Evolutionary conservation across 176 grass and related monocot genomes (phyloP).

Genomic region (Zoysia pacifica): DNA sequence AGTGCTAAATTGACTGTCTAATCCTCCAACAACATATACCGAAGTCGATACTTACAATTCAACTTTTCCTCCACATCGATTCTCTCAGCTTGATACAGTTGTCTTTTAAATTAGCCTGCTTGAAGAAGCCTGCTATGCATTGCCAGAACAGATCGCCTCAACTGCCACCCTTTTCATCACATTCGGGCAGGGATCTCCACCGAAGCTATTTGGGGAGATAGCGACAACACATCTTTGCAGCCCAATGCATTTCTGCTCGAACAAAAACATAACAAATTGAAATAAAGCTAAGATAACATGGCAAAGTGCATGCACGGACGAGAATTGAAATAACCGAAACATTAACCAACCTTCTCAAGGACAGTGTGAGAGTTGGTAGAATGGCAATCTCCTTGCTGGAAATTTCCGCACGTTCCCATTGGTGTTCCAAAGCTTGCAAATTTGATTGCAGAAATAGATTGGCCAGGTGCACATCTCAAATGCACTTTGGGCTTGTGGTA

Average conservation of each 20-base stretch:
- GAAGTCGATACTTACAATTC: slow-evolving; percentile 76
- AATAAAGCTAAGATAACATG: slow-evolving; percentile 6
- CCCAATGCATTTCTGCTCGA: slow-evolving; percentile 86
- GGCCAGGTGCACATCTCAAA: slow-evolving; percentile 69
- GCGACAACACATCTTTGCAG: slow-evolving; percentile 60
- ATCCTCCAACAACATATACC: slow-evolving; percentile 38
- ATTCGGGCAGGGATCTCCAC: slow-evolving; percentile 70
- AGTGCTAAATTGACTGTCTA: slow-evolving; percentile 47
- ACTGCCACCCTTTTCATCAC: slow-evolving; percentile 85
- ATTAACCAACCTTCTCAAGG: slow-evolving; percentile 68
- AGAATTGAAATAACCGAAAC: neutral
- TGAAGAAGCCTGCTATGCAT: slow-evolving; percentile 31
- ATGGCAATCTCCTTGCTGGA: slow-evolving; percentile 84
- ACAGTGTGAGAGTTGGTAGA: slow-evolving; percentile 67
- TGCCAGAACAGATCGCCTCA: slow-evolving; percentile 63
- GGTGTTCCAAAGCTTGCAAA: slow-evolving; percentile 99
- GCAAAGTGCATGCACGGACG: neutral
- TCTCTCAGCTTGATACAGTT: neutral
- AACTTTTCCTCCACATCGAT: slow-evolving; percentile 6
- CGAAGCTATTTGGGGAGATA: slow-evolving; percentile 71
- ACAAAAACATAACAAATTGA: neutral
- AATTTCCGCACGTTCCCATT: slow-evolving; percentile 80
- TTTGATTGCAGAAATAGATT: slow-evolving; percentile 87
- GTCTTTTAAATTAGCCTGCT: slow-evolving; percentile 28
- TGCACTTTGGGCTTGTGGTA: slow-evolving; percentile 68